A percentile compares a stretch with the other conserved stretches of the same genome.
These are phyloP conservation scores for Leucogyrophana mollusca DNA, from an alignment of 768 basidiomycete genomes.

Conservation along the genomic window DNA sequence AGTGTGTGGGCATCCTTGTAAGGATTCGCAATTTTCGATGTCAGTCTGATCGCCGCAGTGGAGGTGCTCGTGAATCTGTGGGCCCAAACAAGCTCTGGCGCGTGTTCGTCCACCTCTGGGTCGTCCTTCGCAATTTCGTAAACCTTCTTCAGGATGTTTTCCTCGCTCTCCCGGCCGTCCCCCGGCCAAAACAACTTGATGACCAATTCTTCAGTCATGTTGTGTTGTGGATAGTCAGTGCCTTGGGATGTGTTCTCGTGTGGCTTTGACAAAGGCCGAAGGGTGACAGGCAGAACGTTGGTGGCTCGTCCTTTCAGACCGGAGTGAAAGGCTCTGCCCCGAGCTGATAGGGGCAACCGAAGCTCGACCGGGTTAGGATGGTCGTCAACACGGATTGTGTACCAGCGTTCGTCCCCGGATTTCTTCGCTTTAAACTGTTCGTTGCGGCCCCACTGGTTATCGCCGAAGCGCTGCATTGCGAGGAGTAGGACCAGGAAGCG, in stretches of 20 bases:
- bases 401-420: no score
- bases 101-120: not conserved
- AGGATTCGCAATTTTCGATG: not conserved
- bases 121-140: not conserved
- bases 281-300: not conserved
- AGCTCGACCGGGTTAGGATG: no score
- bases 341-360: no score
- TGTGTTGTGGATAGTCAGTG: no score
- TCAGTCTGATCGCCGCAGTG: not conserved
- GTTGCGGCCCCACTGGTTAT: no score
- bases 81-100: not conserved
- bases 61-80: not conserved
- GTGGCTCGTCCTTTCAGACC: not conserved
- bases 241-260: no score
- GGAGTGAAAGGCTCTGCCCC: no score
- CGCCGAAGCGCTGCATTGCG: no score
- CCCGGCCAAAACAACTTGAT: constrained; percentile 1
- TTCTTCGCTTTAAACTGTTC: no score
- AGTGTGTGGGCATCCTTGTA: not conserved
- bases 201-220: not conserved
- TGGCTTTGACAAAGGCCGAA: no score
- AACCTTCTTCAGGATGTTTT: not conserved
- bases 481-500: no score
- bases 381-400: no score
- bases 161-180: not conserved